Base-by-base conservation (phyloP, 2,329 filamentous ascomycete genomes). In the Neurospora crassa region DNA sequence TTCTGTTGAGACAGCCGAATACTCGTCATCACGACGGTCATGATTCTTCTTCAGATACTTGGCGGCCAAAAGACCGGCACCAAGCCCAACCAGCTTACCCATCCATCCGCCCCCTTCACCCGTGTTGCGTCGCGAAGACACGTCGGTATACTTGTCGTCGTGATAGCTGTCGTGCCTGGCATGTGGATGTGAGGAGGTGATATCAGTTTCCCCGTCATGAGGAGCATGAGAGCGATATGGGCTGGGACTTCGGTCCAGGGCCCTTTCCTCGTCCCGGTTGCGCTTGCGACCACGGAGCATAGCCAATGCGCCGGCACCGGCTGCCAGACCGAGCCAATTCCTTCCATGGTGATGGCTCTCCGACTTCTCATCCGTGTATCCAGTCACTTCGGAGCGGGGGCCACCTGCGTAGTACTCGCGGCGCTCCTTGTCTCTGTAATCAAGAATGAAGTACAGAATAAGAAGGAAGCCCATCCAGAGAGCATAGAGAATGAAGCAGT, bases 401-500 rank as follows among this genome's bases (percentile, higher is more conserved):
- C 53, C 53, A 18, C 53, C 29, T 63, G 53, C 53, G 8, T 63
- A 63, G 53, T 63, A 63, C 53, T 63, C 82, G 77, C 83, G 78
- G 78, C 86, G 76, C 77, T 87, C 81, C 81, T 89, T 80, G 82
- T 90, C 80, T 67, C 88, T 84, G 80, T 92, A 96, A 74, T 91
- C 91, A 42, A 97, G 83, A 70, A 95, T 84, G 76, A 98, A 96
- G 80, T 94, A 97, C 16, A 89, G 74, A 1, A 94, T 77, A 18
- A 97, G 75, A 42, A 97, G 82, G 20, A 92, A 85, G 40, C 89
- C 88, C 79, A 91, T 91, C 84, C 91, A 95, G 0, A 98, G 74
- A 0, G 94, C 87, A 78, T 92, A 99, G 3, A 98, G 84, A 69
- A 99, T 89, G 79, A 98, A 99, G 3, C 94, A 86, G 45, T 87